Evolutionary conservation across 164 flowering plant genomes (phyloP).

Genomic region (Santalum album): DNA sequence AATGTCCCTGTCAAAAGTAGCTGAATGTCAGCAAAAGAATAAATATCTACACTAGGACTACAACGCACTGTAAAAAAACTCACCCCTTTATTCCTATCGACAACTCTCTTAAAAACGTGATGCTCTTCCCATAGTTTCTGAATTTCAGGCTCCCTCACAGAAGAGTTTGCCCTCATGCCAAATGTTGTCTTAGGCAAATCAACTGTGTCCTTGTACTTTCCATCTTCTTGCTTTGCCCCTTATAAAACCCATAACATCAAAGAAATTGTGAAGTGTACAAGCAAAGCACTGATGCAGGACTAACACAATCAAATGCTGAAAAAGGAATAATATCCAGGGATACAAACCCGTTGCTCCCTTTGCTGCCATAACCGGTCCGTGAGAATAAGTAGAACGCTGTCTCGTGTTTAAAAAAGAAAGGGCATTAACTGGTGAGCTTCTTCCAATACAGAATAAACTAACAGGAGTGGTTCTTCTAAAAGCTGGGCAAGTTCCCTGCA

Average conservation of each 20-base stretch:
- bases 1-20: conserved; percentile 44
- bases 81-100: conserved; percentile 73
- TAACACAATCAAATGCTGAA: background rate
- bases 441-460: conserved; percentile 25
- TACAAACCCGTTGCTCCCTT: conserved; percentile 58
- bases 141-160: conserved; percentile 87
- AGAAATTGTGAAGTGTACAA: background rate
- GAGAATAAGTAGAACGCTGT: conserved; percentile 31
- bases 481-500: conserved; percentile 37
- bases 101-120: conserved; percentile 68
- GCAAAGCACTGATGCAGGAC: background rate
- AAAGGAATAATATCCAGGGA: background rate
- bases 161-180: conserved; percentile 88
- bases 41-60: conserved; percentile 3
- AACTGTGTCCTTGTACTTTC: conserved; percentile 86
- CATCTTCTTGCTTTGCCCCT: conserved; percentile 78
- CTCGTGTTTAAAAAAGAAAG: conserved; percentile 22
- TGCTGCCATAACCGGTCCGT: conserved; percentile 79
- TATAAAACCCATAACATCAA: conserved; percentile 7
- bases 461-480: conserved; percentile 31
- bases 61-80: conserved; percentile 14
- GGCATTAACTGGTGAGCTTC: conserved; percentile 22
- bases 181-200: conserved; percentile 87
- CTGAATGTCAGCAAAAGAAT: conserved; percentile 15
- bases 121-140: conserved; percentile 92